Evolutionary conservation across 1,139 yeast genomes (phyloP).

Genomic region (Spathaspora sp.): DNA sequence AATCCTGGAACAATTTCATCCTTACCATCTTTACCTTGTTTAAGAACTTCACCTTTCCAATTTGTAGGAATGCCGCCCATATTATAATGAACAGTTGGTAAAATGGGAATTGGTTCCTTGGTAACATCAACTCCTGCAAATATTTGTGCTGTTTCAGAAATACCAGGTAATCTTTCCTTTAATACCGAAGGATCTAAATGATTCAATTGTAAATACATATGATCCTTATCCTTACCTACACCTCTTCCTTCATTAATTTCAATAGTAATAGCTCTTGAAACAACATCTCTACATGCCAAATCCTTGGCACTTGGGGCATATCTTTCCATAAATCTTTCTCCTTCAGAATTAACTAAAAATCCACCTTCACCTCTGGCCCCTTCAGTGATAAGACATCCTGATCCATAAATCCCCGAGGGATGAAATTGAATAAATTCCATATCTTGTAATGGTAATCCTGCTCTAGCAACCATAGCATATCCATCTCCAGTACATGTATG

Average conservation of each 20-base stretch:
- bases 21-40: slow-evolving; percentile 80
- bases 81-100: slow-evolving; percentile 98
- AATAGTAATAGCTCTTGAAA: slow-evolving; percentile 95
- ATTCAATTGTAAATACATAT: slow-evolving; percentile 88
- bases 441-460: slow-evolving; percentile 96
- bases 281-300: slow-evolving; percentile 97
- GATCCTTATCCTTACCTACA: slow-evolving; percentile 94
- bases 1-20: slow-evolving; percentile 92
- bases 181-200: slow-evolving; percentile 91
- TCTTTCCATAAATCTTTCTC: slow-evolving; percentile 99
- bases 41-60: slow-evolving; percentile 93
- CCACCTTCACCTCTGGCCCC: slow-evolving; percentile 99
- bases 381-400: slow-evolving; percentile 97
- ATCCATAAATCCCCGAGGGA: slow-evolving; percentile 98
- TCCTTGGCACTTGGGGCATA: slow-evolving; percentile 99
- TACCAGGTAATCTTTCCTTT: slow-evolving; percentile 97
- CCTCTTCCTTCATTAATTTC: slow-evolving; percentile 99
- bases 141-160: slow-evolving; percentile 96
- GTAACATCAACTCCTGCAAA: slow-evolving; percentile 99
- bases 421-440: slow-evolving; percentile 98
- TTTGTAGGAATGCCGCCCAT: slow-evolving; percentile 99
- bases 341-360: slow-evolving; percentile 89
- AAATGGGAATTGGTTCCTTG: slow-evolving; percentile 96
- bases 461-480: slow-evolving; percentile 95
- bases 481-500: slow-evolving; percentile 99